Evolutionary conservation across 1,139 yeast genomes (phyloP), one percentile per base, ranked within the genome.

Genomic region (Suhomyces yuchorum): DNA sequence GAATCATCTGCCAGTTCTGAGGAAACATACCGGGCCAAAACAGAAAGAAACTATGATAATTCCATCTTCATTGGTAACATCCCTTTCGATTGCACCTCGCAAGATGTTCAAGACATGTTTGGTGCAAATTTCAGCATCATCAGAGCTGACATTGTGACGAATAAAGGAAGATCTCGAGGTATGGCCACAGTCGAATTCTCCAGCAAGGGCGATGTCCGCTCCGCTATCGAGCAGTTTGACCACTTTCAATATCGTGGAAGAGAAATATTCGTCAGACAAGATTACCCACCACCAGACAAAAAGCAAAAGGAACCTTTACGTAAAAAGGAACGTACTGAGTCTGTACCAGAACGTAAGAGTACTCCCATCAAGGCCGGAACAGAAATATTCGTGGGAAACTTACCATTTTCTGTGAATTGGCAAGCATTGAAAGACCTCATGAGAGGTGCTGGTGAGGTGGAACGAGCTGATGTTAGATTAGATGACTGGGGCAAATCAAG

Each of bases 111-210:
- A 58, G 82, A 76, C 19, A 75, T 80, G 55, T 87, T 87, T 62
- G 69, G 73, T 15, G 70, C 67, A 37, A 84, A 85, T 37, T 96
- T 96, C 53, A 80, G 78, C 33, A 89, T 93, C 43, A 78, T 86
- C 17, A 81, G 90, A 56, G 96, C 97, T 2, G 97, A 92, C 64
- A 86, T 93, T 47, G 87, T 92, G 48, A 84, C 86, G n/a, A 78
- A 81, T 49, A 80, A 86, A 56, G 96, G 96, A 48, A 88, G 89
- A 60, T 86, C 92, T 66, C 76, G 95, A 71, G 92, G 99, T 54
- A 87, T 85, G 93, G 95, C 92, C 44, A 89, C 97, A 17, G 97
- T 93, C 36, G 98, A 93, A 66, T 93, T 87, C 61, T 74, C 83
- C 12, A 74, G 75, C 45, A 74, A 78, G 48, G 85, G 80, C 19